A percentile compares a stretch with the other conserved stretches of the same genome.
phyloP scores from a whole-genome alignment of 768 basidiomycete species.

The Termitomyces sp. region DNA sequence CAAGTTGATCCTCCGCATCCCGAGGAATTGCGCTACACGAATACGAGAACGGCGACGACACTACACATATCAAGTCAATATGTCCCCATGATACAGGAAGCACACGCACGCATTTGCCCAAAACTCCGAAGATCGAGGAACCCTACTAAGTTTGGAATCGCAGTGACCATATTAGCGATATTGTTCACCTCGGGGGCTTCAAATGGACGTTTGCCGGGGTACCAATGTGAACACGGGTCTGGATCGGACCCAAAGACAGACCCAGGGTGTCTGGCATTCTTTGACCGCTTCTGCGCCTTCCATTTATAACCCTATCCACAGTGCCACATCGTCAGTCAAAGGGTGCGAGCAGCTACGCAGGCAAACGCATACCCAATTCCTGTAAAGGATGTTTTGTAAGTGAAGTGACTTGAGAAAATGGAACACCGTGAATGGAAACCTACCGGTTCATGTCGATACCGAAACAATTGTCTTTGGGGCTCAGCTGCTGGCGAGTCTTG shows the following conservation, averaged over 20 bases:
- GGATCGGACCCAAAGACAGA: constrained; percentile 16
- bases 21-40: constrained; percentile 54
- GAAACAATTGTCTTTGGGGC: constrained; percentile 43
- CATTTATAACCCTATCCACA: constrained; percentile 62
- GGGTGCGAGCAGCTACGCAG: not conserved
- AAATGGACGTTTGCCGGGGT: constrained; percentile 69
- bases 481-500: constrained; percentile 61
- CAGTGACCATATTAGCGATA: constrained; percentile 61
- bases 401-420: not conserved
- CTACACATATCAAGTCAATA: constrained; percentile 24
- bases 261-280: constrained; percentile 8
- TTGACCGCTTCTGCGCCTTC: constrained; percentile 27
- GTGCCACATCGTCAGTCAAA: not conserved
- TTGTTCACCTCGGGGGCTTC: constrained; percentile 73
- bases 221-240: constrained; percentile 71
- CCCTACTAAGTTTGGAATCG: constrained; percentile 45
- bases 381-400: constrained; percentile 15
- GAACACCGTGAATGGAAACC: constrained; percentile 3
- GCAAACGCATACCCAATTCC: constrained; percentile 50
- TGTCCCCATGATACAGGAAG: not conserved
- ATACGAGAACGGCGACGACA: constrained; percentile 76
- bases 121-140: constrained; percentile 79
- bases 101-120: constrained; percentile 69
- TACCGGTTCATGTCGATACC: constrained; percentile 80
- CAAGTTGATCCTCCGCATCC: constrained; percentile 66